phyloP scores from a whole-genome alignment of 495 filamentous ascomycete species.

The Penicillium longicatenatum region DNA sequence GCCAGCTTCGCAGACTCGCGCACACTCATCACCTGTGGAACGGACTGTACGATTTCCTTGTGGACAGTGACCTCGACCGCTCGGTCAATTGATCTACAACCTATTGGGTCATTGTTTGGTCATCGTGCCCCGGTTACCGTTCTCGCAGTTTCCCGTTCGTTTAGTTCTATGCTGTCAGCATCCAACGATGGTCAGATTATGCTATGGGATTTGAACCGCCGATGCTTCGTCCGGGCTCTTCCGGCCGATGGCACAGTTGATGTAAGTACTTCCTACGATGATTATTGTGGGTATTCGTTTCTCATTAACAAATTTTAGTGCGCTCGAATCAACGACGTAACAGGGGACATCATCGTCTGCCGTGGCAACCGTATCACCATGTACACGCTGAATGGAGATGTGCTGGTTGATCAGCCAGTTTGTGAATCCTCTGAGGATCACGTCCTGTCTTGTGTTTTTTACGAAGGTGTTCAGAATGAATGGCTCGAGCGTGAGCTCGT shows the following conservation, averaged over 20 bases:
- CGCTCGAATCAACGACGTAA: constrained; percentile 84
- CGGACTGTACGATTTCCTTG: constrained; percentile 85
- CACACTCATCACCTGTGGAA: constrained; percentile 86
- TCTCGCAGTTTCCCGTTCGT: constrained; percentile 82
- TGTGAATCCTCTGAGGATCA: constrained; percentile 71
- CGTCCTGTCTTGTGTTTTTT: constrained; percentile 83
- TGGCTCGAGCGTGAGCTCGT: constrained; percentile 87
- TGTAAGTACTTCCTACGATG: constrained; percentile 36
- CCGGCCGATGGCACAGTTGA: constrained; percentile 53
- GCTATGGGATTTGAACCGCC: constrained; percentile 91
- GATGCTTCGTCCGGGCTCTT: constrained; percentile 80
- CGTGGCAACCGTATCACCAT: constrained; percentile 69
- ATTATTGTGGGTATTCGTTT: neutral
- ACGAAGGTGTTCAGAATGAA: constrained; percentile 89
- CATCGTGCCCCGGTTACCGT: constrained; percentile 79
- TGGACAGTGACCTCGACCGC: constrained; percentile 67
- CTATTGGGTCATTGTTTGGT: constrained; percentile 81
- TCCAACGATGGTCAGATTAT: constrained; percentile 79
- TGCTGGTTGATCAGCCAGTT: constrained; percentile 78
- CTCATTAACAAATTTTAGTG: constrained; percentile 55
- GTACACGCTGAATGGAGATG: constrained; percentile 86
- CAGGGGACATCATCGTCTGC: constrained; percentile 84
- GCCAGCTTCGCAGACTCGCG: constrained; percentile 84
- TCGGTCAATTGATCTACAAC: constrained; percentile 77
- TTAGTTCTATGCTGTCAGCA: constrained; percentile 81